Base-by-base conservation (phyloP, 2,329 filamentous ascomycete genomes). In the Aspergillus ustus region DNA sequence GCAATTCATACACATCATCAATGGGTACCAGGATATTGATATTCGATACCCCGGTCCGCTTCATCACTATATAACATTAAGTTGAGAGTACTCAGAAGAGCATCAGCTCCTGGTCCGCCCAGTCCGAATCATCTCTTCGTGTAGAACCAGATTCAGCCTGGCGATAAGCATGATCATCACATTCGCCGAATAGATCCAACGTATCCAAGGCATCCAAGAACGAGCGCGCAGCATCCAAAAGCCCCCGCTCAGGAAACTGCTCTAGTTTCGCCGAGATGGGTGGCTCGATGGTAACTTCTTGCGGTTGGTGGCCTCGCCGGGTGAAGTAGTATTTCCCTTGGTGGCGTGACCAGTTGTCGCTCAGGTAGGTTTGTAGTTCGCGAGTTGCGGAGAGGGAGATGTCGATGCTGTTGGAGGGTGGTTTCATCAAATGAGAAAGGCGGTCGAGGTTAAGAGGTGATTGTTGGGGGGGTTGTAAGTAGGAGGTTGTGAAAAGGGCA, bases 271-370 rank as follows among this genome's bases (percentile, higher is more conserved):
- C 59, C 15, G 63, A 61, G 50, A 70, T 49, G 5, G 66, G 63
- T 7, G 73, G 62, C 53, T 78, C 76, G 19, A 83, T 70, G 1
- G 67, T 44, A 1, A 86, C 74, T 62, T 83, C 80, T 62, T 78
- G 80, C 17, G 75, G 78, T 11, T 74, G 74, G 45, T 78, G 77
- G 1, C 80, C 80, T 17, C 79, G 77, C 2, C 73, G 71, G 37
- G 69, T 75, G 34, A 86, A 79, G 67, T 78, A 84, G 63, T 85
- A 81, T 54, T 71, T 76, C 1, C 73, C 77, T 31, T 77, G 73
- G 54, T 78, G 75, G 7, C 69, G 65, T 22, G 78, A 78, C 84
- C 84, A 87, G 37, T 79, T 81, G 1, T 73, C 73, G 25, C 69
- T 71, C 19, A 86, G 66, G 45, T 78, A 78, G 1, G 78, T 70